Conservation (phyloP, 73 alveolate genomes). For the Tetrahymena borealis region DNA sequence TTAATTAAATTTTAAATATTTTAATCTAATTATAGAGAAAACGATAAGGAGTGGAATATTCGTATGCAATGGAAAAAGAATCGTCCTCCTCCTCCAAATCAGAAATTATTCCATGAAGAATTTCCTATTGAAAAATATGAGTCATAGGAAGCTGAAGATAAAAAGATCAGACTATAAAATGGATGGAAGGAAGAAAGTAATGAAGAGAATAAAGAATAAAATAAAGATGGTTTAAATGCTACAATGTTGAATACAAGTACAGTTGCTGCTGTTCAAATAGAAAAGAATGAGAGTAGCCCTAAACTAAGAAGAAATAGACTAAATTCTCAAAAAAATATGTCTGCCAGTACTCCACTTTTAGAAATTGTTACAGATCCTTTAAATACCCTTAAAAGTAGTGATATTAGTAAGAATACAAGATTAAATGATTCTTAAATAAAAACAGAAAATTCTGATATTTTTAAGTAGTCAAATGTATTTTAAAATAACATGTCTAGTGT, state of each 20-base stretch:
- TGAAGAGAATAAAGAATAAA: not conserved
- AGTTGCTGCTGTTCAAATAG: too few relatives aligned
- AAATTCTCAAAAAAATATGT: not conserved
- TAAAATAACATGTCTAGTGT: not conserved
- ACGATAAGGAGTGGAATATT: conserved; percentile 25
- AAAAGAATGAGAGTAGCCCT: not conserved
- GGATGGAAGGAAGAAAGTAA: not conserved
- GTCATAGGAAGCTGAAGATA: not conserved
- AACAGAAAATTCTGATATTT: not conserved
- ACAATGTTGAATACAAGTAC: too few relatives aligned
- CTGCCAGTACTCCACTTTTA: not conserved
- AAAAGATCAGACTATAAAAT: not conserved
- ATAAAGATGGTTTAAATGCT: too few relatives aligned
- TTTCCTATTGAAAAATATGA: not conserved
- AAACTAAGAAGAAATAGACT: not conserved
- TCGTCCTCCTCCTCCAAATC: conserved; percentile 38
- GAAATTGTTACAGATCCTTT: too few relatives aligned
- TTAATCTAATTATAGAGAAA: conserved; percentile 7
- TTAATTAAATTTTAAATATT: not conserved
- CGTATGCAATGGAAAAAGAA: conserved; percentile 21
- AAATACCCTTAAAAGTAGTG: too few relatives aligned
- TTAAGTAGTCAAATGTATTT: conserved; percentile 5
- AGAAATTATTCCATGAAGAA: conserved; percentile 5
- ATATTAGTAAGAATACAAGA: too few relatives aligned
- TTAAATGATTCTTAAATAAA: not conserved